A percentile compares a stretch with the other conserved stretches of the same genome.
Evolutionary conservation across 2,329 filamentous ascomycete genomes (phyloP).

Genomic region (Ophiostoma sp.): DNA sequence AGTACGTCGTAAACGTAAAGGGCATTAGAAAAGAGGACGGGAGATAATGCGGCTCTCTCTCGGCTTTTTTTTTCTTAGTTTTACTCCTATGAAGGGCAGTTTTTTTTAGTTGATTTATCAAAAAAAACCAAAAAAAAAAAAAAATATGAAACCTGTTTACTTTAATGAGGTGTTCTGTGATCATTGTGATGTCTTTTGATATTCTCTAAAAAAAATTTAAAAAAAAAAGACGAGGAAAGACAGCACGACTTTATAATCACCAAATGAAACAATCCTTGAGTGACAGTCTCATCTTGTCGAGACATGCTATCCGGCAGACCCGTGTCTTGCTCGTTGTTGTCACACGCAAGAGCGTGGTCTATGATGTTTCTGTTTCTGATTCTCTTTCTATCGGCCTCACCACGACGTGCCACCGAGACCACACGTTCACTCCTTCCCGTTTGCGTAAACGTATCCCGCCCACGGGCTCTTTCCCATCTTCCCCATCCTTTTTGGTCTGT

Average conservation of each 20-base stretch:
- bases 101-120: background rate
- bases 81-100: conserved; percentile 1
- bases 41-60: conserved; percentile 12
- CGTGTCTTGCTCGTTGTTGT: conserved; percentile 10
- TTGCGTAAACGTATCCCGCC: background rate
- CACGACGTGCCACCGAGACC: background rate
- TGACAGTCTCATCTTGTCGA: conserved; percentile 1
- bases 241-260: background rate
- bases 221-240: background rate
- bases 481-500: background rate
- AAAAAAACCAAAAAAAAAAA: background rate
- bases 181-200: background rate
- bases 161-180: background rate
- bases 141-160: conserved; percentile 13
- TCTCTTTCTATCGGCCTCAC: background rate
- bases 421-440: background rate
- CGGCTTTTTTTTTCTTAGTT: background rate
- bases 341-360: background rate
- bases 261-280: conserved; percentile 7
- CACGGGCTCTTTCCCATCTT: background rate
- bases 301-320: background rate
- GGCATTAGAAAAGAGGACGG: background rate
- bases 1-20: background rate
- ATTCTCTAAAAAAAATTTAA: background rate
- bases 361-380: background rate